Evolutionary conservation across 108 stramenopile species (phyloP), one percentile per base, ranked within the genome.

Genomic region (Skeletonema marinoi): DNA sequence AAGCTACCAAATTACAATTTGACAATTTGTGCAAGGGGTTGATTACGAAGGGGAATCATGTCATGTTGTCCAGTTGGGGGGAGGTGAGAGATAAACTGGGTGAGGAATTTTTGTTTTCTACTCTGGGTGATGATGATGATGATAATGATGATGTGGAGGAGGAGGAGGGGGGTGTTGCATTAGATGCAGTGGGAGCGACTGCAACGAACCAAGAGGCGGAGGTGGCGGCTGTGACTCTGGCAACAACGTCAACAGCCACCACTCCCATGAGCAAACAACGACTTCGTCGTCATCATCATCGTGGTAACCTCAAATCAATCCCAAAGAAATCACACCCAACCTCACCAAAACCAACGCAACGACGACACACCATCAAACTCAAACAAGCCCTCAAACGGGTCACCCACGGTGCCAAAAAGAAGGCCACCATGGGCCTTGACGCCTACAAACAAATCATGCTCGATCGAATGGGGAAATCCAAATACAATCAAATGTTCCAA

Each of bases 41-140:
- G 39, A 65, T 73, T 12, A 54, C 59, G 6, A 48, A 44, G 56
- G 78, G 78, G 58, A 78, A 72, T 41, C 35, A 51, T 48, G 41
- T 33, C 4, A 71, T 66, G 60, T 56, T 78, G 64, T 25, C 51
- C 44, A 58, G 30, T 6, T 78, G 78, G 78, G 71, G 68, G 51
- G 78, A 78, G 54, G 70, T 66, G 19, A 17, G 62, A 30, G n/a
- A 8, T 17, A 41, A 32, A 3, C 67, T 72, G 65, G 58, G 51
- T 19, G 32, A 60, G 32, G 65, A 50, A 50, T 50, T 50, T 50
- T 11, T 50, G 7, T 78, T 78, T 54, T 31, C 32, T 7, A n/a
- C n/a, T n/a, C n/a, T n/a, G n/a, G 66, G 42, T 36, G 41, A 44
- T 63, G 44, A 3, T 17, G 61, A 33, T 16, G 62, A 3, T 61